Percentiles rank a stretch among this genome's conserved stretches.
Evolutionary conservation across 2,329 filamentous ascomycete genomes (phyloP).

Genomic region (Fusarium sp.): DNA sequence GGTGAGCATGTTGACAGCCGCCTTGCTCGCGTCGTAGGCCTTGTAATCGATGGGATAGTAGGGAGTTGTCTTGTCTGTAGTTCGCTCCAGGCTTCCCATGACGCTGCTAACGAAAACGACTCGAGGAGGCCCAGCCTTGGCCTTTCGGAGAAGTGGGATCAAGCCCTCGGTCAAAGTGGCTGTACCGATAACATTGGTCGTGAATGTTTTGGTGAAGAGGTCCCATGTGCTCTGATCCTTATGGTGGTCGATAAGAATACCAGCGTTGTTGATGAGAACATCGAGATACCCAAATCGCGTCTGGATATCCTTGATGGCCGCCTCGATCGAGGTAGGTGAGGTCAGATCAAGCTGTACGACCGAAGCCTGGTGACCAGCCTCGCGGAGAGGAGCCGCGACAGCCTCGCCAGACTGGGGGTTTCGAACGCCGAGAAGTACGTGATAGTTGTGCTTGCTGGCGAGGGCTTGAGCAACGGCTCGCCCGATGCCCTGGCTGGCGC

Average conservation of each 20-base stretch:
- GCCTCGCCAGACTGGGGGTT: slow-evolving; percentile 39
- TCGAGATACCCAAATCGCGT: slow-evolving; percentile 44
- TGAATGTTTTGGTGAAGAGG: slow-evolving; percentile 50
- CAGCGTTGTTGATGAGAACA: slow-evolving; percentile 51
- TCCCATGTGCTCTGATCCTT: slow-evolving; percentile 41
- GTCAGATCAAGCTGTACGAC: slow-evolving; percentile 42
- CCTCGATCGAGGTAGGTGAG: slow-evolving; percentile 43
- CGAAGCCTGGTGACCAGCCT: slow-evolving; percentile 37
- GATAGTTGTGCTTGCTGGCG: slow-evolving; percentile 42
- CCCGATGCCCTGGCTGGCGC: slow-evolving; percentile 39
- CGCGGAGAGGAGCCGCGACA: slow-evolving; percentile 38
- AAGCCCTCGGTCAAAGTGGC: slow-evolving; percentile 43
- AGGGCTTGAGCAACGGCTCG: slow-evolving; percentile 33
- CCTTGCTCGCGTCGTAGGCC: slow-evolving; percentile 53
- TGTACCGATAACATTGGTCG: slow-evolving; percentile 50
- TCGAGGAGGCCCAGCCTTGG: slow-evolving; percentile 43
- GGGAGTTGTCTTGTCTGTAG: slow-evolving; percentile 41
- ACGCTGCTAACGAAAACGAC: slow-evolving; percentile 51
- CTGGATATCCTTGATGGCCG: slow-evolving; percentile 36
- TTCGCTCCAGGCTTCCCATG: slow-evolving; percentile 47
- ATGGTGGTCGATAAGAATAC: slow-evolving; percentile 41
- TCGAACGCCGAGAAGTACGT: slow-evolving; percentile 49
- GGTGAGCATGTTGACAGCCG: slow-evolving; percentile 53
- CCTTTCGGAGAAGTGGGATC: slow-evolving; percentile 44
- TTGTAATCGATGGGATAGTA: slow-evolving; percentile 45